These are phyloP conservation scores for Tricholoma furcatifolium DNA, from an alignment of 768 basidiomycete genomes.

Conservation along the genomic window DNA sequence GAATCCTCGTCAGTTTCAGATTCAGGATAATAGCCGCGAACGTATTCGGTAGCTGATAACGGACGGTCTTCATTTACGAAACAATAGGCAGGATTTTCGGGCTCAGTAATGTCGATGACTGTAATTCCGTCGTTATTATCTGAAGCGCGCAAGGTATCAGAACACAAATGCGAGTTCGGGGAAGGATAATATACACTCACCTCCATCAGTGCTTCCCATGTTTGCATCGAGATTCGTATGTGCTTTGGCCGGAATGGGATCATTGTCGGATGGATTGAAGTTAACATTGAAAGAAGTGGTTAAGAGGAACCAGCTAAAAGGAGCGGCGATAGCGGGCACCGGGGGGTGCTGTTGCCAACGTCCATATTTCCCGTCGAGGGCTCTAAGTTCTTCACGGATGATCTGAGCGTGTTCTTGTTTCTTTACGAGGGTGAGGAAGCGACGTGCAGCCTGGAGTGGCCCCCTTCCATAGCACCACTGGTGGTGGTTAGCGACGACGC, in stretches of 20 bases:
- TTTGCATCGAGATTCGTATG: conserved; percentile 17
- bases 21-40: neutral
- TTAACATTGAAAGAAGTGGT: conserved; percentile 27
- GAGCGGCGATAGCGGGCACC: conserved; percentile 28
- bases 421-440: conserved; percentile 32
- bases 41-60: neutral
- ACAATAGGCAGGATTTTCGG: conserved; percentile 25
- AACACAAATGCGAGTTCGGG: neutral
- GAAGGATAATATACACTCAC: conserved; percentile 16
- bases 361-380: conserved; percentile 30
- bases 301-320: conserved; percentile 30
- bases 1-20: too few relatives aligned
- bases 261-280: conserved; percentile 15
- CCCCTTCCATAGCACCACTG: conserved; percentile 38
- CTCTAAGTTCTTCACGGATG: conserved; percentile 32
- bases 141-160: conserved; percentile 6
- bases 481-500: conserved; percentile 40
- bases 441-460: conserved; percentile 29
- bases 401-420: conserved; percentile 35
- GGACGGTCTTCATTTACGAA: conserved; percentile 13
- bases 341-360: conserved; percentile 7
- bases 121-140: conserved; percentile 36
- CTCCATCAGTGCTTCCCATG: conserved; percentile 24
- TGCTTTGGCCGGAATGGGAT: conserved; percentile 14
- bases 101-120: conserved; percentile 32